phyloP scores from a whole-genome alignment of 805 yeast genomes.

The Wickerhamiella qilinensis region DNA sequence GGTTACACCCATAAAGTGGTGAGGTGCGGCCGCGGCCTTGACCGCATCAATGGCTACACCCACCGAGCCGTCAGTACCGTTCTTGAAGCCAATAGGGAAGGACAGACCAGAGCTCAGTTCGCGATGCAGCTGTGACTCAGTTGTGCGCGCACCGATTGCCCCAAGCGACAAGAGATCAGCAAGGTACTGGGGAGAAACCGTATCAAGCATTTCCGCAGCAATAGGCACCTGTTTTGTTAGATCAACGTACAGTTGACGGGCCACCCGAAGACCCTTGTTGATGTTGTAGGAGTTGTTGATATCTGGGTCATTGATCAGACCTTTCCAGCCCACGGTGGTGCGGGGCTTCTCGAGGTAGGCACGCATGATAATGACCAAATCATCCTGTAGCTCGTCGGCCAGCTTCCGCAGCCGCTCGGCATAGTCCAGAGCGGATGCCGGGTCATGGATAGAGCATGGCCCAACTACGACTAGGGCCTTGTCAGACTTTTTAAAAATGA shows the following conservation, averaged over 20 bases:
- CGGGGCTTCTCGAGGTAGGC: constrained; percentile 97
- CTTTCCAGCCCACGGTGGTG: constrained; percentile 99
- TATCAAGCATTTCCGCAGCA: constrained; percentile 95
- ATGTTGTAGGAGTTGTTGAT: constrained; percentile 84
- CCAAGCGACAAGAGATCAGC: constrained; percentile 89
- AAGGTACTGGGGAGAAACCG: constrained; percentile 90
- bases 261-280: constrained; percentile 81
- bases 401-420: constrained; percentile 46
- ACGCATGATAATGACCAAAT: constrained; percentile 82
- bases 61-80: constrained; percentile 92
- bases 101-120: constrained; percentile 93
- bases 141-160: constrained; percentile 98
- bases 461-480: constrained; percentile 81
- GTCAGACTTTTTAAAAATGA: constrained; percentile 72
- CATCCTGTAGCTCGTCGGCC: constrained; percentile 49
- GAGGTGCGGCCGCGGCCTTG: constrained; percentile 81
- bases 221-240: constrained; percentile 72
- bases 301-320: constrained; percentile 93
- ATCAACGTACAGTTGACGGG: constrained; percentile 73
- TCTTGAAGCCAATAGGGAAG: constrained; percentile 96
- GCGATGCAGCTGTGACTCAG: constrained; percentile 94
- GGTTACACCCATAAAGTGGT: constrained; percentile 87
- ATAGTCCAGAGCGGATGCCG: constrained; percentile 81
- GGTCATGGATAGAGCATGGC: constrained; percentile 95
- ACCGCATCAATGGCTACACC: constrained; percentile 93